Conservation (phyloP, 192 early-diverging fungal genomes). For the Rhizophagus sp. region DNA sequence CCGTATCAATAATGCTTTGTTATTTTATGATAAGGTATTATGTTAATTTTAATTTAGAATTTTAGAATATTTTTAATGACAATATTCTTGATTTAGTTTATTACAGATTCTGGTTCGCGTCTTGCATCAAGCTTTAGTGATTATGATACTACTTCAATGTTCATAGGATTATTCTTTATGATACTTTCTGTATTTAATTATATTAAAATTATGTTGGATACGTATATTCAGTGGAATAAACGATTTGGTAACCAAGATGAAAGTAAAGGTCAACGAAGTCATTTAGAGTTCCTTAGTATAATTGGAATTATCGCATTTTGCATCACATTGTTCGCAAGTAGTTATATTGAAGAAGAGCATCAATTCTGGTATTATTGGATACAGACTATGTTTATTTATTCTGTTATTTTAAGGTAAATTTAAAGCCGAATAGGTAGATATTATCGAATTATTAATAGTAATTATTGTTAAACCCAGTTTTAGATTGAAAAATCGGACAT, state of each 20-base stretch:
- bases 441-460: slow-evolving; percentile 5
- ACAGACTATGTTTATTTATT: slow-evolving; percentile 59
- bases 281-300: slow-evolving; percentile 35
- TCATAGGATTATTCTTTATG: slow-evolving; percentile 39
- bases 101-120: not conserved
- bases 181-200: slow-evolving; percentile 35
- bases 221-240: slow-evolving; percentile 5
- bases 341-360: not conserved
- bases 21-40: slow-evolving; percentile 13
- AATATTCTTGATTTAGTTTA: no score
- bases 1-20: not conserved
- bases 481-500: not conserved
- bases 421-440: not conserved
- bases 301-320: slow-evolving; percentile 66
- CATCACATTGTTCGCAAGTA: slow-evolving; percentile 19
- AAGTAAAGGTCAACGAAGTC: slow-evolving; percentile 18
- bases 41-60: no score
- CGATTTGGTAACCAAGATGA: slow-evolving; percentile 26
- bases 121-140: not conserved
- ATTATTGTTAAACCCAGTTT: not conserved
- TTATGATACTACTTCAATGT: slow-evolving; percentile 33
- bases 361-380: slow-evolving; percentile 38
- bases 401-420: slow-evolving; percentile 42
- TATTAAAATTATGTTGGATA: not conserved
- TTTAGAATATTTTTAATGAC: no score